Base-by-base conservation (phyloP, 768 basidiomycete genomes). In the Rhodosporidiobolus sp. region DNA sequence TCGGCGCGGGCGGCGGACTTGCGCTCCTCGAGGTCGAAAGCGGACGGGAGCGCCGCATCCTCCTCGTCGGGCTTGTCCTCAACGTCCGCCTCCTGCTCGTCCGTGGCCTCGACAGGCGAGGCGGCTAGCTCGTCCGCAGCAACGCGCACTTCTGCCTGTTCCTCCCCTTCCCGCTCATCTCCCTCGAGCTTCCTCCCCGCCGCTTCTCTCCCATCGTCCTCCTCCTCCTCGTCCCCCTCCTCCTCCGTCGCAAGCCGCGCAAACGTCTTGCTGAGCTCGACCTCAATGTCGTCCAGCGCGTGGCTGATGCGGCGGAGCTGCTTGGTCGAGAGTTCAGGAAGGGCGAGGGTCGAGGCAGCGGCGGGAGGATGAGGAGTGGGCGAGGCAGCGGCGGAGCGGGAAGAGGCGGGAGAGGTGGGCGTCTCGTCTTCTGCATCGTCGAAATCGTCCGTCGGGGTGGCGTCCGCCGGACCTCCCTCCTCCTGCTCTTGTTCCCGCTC, bases 301-400 rank as follows among this genome's bases (percentile, higher is more conserved):
- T 30, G 30, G n/a, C 74, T 76, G 45, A 78, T 75, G 12, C 77
- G 59, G 14, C 72, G 54, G 20, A 78, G 34, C 65, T 78, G 77
- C 22, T 58, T 63, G 24, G 50, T 28, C 24, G 77, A 65, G 46
- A 76, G 61, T 16, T 38, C 8, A 22, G 62, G 26, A 56, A 34
- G 19, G 8, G 46, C 10, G 28, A 30, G 48, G 24, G 48, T 12
- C 9, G 46, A 30, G 26, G 22, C 8, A 22, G 20, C 26, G n/a
- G 28, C n/a, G 22, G 48, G 28, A 26, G 28, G 30, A 32, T 22
- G 10, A 49, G 61, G 48, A 26, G 24, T 34, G 8, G 30, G 24
- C n/a, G n/a, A n/a, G n/a, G n/a, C n/a, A n/a, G n/a, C n/a, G 46
- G 9, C 14, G 16, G 12, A 34, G 48, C 28, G 30, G 19, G 16